Evolutionary conservation across 2,329 filamentous ascomycete genomes (phyloP), one percentile per base, ranked within the genome.

Genomic region (Chaetomium olivaceum): DNA sequence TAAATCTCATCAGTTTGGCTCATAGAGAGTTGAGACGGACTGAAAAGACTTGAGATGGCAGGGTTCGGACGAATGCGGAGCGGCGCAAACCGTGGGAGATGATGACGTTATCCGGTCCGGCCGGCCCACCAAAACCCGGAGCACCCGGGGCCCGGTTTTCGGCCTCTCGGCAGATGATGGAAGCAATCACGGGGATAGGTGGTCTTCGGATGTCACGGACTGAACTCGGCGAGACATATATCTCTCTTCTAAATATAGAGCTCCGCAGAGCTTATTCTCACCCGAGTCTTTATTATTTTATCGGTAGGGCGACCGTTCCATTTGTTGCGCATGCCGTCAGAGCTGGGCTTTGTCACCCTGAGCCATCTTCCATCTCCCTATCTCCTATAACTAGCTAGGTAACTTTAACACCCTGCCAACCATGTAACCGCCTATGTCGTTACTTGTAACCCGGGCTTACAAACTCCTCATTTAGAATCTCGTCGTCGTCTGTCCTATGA

Each of bases 91-190:
- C 54, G 63, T 58, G 63, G 58, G 48, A 61, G 21, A 21, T 36
- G 48, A 58, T 61, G 52, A 64, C 54, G 58, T 61, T 64, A 55
- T 58, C 23, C 21, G 25, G 43, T 5, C 29, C 39, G 25, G 27
- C 16, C 33, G 27, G 58, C 29, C 58, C 52, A 57, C 63, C 29
- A 33, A 39, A 23, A 21, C 19, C 63, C 19, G 36, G 25, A 29
- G 52, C 16, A 21, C 16, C 58, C 52, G 58, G 54, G 8, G 29
- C 43, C 39, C 43, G 58, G 25, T 27, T 21, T 31, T 16, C 63
- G 51, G 63, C 9, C 58, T 25, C 58, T 19, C 29, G 43, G 27
- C 46, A 51, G 21, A 31, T 23, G 56, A 16, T 56, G 12, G 8
- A 33, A 33, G 31, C 31, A 11, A 9, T 8, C 33, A 36, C 33